Evolutionary conservation across 495 filamentous ascomycete genomes (phyloP).

Genomic region (Penicillium longicatenatum): DNA sequence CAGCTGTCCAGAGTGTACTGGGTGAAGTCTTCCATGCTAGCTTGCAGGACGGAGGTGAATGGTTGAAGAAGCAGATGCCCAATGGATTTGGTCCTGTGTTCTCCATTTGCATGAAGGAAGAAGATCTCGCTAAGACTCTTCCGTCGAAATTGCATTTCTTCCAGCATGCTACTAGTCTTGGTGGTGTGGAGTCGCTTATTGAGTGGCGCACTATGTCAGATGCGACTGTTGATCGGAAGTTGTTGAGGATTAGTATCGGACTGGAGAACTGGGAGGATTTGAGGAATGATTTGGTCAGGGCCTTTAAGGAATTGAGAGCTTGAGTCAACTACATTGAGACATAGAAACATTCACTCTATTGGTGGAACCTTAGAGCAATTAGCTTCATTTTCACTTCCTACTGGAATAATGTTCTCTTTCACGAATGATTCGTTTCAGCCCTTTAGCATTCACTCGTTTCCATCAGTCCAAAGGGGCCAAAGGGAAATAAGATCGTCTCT

Average conservation of each 20-base stretch:
- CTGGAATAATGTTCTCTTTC: no score
- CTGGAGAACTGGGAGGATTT: slow-evolving; percentile 88
- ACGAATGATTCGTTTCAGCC: no score
- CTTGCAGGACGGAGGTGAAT: slow-evolving; percentile 64
- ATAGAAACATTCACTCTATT: neutral
- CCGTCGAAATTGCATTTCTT: slow-evolving; percentile 81
- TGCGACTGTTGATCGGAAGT: slow-evolving; percentile 63
- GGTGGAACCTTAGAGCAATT: neutral
- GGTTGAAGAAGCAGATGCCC: slow-evolving; percentile 90
- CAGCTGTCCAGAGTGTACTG: slow-evolving; percentile 54
- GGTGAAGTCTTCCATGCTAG: slow-evolving; percentile 71
- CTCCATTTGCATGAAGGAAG: slow-evolving; percentile 62
- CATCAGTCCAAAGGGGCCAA: no score
- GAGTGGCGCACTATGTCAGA: slow-evolving; percentile 76
- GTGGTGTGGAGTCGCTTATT: slow-evolving; percentile 91
- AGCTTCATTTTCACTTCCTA: neutral
- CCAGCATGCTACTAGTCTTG: slow-evolving; percentile 92
- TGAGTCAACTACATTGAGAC: neutral
- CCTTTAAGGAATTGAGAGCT: slow-evolving; percentile 47
- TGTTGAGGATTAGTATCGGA: slow-evolving; percentile 84
- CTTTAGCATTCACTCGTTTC: no score
- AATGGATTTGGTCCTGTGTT: slow-evolving; percentile 90
- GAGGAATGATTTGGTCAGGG: slow-evolving; percentile 69
- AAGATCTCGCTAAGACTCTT: slow-evolving; percentile 62
- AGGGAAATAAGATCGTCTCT: no score